Evolutionary conservation across 2,329 filamentous ascomycete genomes (phyloP), one percentile per base, ranked within the genome.

Genomic region (Graphilbum fragrans): DNA sequence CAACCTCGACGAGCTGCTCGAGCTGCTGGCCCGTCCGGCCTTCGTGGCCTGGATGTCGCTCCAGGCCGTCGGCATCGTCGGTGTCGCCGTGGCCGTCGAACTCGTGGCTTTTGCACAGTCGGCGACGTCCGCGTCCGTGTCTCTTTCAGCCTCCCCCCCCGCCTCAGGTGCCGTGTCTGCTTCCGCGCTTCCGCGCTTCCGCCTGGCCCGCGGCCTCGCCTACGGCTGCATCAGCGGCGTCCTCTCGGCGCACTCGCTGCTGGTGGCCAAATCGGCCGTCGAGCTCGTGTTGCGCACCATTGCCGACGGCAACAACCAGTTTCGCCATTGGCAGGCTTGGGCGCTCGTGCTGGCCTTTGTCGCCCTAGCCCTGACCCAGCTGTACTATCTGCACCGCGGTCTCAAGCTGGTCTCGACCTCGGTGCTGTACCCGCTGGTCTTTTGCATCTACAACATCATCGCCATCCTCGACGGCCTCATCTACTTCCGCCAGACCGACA

Each of bases 361-460:
- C 45, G 69, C 72, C 4, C 70, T 96, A 46, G 90, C 92, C 5
- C 72, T 98, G 35, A 83, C 80, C 35, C 92, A 98, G 61, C 74
- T 98, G 6, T 98, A 94, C 63, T 96, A 93, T 60, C 76, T 98
- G 46, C 92, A 98, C 57, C 77, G 86, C 35, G 92, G 92, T 41
- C 72, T 98, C 47, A 94, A 94, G 62, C 72, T 98, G 40, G 87
- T 93, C 59, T 95, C 88, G 41, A 96, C 92, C 19, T 94, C 86
- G 53, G 82, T 96, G 47, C 71, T 98, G 50, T 98, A 98, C 61
- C 92, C 92, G 5, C 80, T 96, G 52, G 88, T 96, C 32, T 98
- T 98, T 63, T 98, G 92, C 70, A 78, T 96, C 49, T 98, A 96
- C 71, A 98, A 98, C 69, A 94, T 98, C 55, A 88, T 96, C 55